These are phyloP conservation scores for Lentinula lateritia DNA, from an alignment of 768 basidiomycete genomes.

Conservation along the genomic window DNA sequence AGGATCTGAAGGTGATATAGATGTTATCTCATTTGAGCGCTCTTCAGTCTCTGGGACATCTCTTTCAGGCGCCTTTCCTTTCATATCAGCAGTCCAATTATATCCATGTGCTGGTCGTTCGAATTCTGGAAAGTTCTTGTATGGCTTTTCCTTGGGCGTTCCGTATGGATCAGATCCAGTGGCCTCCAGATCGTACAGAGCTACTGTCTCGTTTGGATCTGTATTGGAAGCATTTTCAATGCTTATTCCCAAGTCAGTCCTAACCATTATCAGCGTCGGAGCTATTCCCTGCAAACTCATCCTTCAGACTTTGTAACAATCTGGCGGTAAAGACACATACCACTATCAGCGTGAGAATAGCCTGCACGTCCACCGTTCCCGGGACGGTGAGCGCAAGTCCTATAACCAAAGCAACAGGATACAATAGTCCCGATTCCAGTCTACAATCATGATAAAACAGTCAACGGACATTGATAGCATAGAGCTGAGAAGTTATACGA, in stretches of 20 bases:
- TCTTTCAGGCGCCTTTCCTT: not conserved
- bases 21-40: too few relatives aligned
- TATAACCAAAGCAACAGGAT: not conserved
- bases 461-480: not conserved
- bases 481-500: not conserved
- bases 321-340: not conserved
- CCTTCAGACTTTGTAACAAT: not conserved
- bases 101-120: not conserved
- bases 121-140: not conserved
- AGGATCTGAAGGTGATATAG: not conserved
- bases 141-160: not conserved
- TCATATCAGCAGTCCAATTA: not conserved
- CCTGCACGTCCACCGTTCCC: not conserved
- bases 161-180: not conserved
- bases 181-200: not conserved
- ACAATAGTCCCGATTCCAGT: not conserved
- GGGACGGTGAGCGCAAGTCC: not conserved
- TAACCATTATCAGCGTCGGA: slow-evolving; percentile 2
- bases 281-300: not conserved
- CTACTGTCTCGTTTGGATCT: not conserved
- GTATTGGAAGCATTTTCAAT: not conserved
- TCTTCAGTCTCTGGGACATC: not conserved
- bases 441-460: not conserved
- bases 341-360: not conserved
- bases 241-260: not conserved